Evolutionary conservation across 2,329 filamentous ascomycete species (phyloP).

Genomic region (Botrytis porri): DNA sequence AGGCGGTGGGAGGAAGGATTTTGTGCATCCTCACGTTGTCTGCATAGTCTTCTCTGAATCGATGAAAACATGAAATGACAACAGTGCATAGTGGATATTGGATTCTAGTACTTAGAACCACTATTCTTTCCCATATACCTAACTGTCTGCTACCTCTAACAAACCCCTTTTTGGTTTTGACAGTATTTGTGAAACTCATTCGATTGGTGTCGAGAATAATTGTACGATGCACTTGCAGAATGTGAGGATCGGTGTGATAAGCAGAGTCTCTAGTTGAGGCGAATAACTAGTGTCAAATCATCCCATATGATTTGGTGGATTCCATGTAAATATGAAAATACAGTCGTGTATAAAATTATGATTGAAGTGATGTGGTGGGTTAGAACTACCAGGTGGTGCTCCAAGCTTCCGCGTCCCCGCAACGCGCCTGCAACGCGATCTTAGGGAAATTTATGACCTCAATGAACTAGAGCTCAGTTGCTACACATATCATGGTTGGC

Average conservation of each 20-base stretch:
- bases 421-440: constrained; percentile 11
- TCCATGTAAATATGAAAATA: neutral
- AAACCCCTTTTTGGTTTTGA: neutral
- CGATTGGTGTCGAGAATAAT: neutral
- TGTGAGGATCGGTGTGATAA: neutral
- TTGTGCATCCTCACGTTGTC: neutral
- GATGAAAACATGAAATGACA: neutral
- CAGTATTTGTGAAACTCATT: neutral
- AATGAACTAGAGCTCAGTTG: neutral
- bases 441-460: constrained; percentile 5
- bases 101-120: no score
- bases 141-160: neutral
- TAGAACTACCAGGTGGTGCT: neutral
- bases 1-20: neutral
- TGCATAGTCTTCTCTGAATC: neutral
- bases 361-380: neutral
- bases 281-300: neutral
- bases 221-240: neutral
- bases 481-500: neutral
- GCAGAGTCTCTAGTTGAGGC: neutral
- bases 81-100: neutral
- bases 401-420: neutral
- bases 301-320: neutral
- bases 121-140: no score
- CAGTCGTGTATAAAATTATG: neutral